These are phyloP conservation scores for Chaetomium strumarium DNA, from an alignment of 2,329 filamentous ascomycete species.

Conservation along the genomic window DNA sequence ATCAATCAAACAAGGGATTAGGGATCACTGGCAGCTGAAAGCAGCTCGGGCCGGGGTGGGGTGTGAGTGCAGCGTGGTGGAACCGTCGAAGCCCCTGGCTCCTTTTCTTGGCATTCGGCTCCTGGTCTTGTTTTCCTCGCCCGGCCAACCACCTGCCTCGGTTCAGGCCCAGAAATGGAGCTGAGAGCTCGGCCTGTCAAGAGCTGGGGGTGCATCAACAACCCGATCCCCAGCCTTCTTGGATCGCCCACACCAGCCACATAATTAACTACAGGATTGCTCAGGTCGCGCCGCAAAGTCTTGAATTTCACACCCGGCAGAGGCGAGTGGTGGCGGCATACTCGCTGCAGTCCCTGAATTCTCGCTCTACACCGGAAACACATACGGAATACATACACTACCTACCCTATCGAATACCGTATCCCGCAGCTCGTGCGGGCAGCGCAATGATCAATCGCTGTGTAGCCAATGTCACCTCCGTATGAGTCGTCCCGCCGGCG, in stretches of 20 bases:
- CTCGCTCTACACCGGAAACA: background rate
- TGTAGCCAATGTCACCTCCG: slow-evolving; percentile 50
- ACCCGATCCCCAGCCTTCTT: slow-evolving; percentile 13
- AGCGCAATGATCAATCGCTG: slow-evolving; percentile 36
- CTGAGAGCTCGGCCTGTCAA: slow-evolving; percentile 19
- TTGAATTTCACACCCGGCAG: background rate
- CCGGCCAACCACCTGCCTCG: slow-evolving; percentile 27
- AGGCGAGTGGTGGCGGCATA: background rate
- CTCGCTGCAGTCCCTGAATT: background rate
- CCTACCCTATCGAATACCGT: background rate
- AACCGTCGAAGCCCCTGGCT: background rate
- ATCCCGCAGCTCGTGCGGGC: slow-evolving; percentile 2
- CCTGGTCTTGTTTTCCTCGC: slow-evolving; percentile 15
- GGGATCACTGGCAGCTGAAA: no score
- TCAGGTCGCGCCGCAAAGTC: background rate
- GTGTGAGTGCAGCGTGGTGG: background rate
- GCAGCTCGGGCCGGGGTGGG: background rate
- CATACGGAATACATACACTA: background rate
- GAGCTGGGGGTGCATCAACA: slow-evolving; percentile 18
- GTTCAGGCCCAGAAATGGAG: slow-evolving; percentile 22
- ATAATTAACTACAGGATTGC: slow-evolving; percentile 13
- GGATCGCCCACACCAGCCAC: slow-evolving; percentile 16
- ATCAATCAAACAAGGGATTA: no score
- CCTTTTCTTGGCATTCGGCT: slow-evolving; percentile 19
- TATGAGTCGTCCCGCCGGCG: slow-evolving; percentile 61